Conservation (phyloP, 2,329 filamentous ascomycete species). For the Fusarium palustre region DNA sequence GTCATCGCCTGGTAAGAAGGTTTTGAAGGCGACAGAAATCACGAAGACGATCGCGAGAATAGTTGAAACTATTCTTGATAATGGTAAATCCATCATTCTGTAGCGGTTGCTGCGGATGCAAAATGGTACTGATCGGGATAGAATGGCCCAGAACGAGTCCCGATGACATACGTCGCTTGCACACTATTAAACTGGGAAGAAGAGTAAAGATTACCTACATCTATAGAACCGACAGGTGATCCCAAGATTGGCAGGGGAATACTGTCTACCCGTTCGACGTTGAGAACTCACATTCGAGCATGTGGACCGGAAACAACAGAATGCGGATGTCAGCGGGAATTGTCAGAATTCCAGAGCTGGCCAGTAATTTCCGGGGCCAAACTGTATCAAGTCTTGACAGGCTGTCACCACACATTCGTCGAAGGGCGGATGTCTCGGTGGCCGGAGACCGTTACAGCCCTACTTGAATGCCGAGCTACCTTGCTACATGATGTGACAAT, state of each 20-base stretch:
- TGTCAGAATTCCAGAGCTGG: background rate
- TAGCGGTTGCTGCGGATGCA: background rate
- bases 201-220: background rate
- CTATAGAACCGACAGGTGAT: background rate
- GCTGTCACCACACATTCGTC: background rate
- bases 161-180: fast-evolving
- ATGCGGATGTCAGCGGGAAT: too few relatives aligned
- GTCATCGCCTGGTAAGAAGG: background rate
- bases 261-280: background rate
- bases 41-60: background rate
- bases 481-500: background rate
- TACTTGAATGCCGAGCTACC: background rate
- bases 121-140: background rate
- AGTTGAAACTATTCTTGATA: background rate
- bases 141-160: background rate
- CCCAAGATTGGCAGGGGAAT: too few relatives aligned
- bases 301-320: background rate
- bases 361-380: background rate
- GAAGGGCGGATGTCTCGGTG: background rate
- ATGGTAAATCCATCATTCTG: background rate
- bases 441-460: background rate
- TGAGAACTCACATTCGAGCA: background rate
- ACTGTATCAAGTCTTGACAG: background rate
- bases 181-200: background rate
- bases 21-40: background rate